These are phyloP conservation scores for Nannizzia gypsea DNA, from an alignment of 2,329 filamentous ascomycete genomes.

Conservation along the genomic window DNA sequence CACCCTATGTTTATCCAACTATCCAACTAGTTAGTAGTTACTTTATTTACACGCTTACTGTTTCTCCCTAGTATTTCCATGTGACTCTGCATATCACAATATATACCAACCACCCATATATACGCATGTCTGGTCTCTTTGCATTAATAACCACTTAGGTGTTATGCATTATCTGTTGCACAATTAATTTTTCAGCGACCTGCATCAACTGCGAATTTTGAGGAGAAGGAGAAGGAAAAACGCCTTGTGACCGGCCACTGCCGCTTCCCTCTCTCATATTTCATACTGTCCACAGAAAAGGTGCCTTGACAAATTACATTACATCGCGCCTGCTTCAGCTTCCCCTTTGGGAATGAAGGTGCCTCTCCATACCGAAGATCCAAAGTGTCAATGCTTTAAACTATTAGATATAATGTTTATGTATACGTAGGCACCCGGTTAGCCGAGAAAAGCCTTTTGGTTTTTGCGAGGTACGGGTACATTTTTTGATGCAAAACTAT, in stretches of 20 bases:
- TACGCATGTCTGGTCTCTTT: neutral
- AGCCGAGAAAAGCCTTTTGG: neutral
- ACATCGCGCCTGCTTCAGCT: neutral
- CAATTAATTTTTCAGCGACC: neutral
- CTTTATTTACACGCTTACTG: neutral
- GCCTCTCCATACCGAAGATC: neutral
- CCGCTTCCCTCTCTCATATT: neutral
- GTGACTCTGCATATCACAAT: neutral
- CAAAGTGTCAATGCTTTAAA: neutral
- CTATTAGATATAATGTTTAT: neutral
- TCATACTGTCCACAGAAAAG: neutral
- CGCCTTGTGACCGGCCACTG: neutral
- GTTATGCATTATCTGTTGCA: conserved; percentile 3
- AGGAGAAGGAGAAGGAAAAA: neutral
- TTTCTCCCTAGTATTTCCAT: neutral
- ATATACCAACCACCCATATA: neutral
- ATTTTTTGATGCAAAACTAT: neutral
- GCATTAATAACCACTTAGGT: neutral
- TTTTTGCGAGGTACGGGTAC: neutral
- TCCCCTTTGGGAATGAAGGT: neutral
- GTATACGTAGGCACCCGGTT: neutral
- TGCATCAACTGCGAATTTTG: neutral
- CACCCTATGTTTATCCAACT: neutral
- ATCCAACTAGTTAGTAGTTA: too few relatives aligned
- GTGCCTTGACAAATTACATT: neutral